Evolutionary conservation across 2,329 filamentous ascomycete genomes (phyloP), one percentile per base, ranked within the genome.

Genomic region (Fusarium heterosporum): DNA sequence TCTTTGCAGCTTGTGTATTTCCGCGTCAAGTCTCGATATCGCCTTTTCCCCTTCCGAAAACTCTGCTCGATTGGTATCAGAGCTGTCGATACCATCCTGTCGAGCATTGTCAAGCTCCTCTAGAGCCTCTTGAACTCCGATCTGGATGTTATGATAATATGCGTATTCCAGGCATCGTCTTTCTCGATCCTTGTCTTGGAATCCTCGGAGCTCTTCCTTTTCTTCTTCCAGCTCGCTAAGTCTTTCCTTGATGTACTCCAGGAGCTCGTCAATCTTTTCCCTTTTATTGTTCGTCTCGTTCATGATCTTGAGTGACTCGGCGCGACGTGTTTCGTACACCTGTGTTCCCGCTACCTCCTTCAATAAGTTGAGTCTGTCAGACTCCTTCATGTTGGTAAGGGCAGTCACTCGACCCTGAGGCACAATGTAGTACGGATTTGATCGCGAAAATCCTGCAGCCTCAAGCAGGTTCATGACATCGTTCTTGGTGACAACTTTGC

Each of bases 341-440:
- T 97, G 93, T 9, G 96, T 99, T 64, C 96, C 96, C 1, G 96
- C 96, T n/a, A 99, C 96, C 76, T 98, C 96, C 79, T 99, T 99
- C 64, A 99, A 81, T 61, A 99, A 83, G 70, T 91, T 94, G 65
- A 99, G 81, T 51, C 96, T 88, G 77, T 97, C 94, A 1, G 90
- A 89, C 77, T 99, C 96, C 79, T 97, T 97, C 96, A 99, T 99
- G 77, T 98, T 99, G 42, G 96, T 99, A 75, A 99, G 84, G 25
- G 93, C 90, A 0, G 96, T 98, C 61, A 99, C 94, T 75, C 96
- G 93, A 53, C 96, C 96, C 78, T 99, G 96, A 0, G 96, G 96
- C 3, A 99, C 96, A 73, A 99, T 99, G 78, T 99, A 99, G 84
- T 98, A 99, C 26, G 96, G 96, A 77, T 99, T 99, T 57, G 94